Conservation (phyloP, 495 filamentous ascomycete genomes). For the Aspergillus nanangensis region DNA sequence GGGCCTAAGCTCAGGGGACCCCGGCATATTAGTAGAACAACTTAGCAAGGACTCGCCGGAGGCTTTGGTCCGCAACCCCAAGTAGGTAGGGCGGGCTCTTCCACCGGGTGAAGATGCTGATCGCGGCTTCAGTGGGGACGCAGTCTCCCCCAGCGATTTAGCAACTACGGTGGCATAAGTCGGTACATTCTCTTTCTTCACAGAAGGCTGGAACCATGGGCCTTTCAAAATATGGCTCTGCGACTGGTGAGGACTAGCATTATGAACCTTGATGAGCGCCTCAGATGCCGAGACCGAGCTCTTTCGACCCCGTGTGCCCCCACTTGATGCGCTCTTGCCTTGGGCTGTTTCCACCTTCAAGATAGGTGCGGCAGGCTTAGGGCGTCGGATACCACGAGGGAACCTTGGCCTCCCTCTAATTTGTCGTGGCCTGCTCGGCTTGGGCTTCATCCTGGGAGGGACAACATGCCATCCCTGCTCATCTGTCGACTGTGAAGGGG, state of each 20-base stretch:
- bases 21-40: slow-evolving; percentile 20
- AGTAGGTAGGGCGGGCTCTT: slow-evolving; percentile 9
- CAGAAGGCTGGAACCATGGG: background rate
- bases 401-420: slow-evolving; percentile 18
- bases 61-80: slow-evolving; percentile 24
- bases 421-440: slow-evolving; percentile 10
- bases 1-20: slow-evolving; percentile 32
- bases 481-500: slow-evolving; percentile 19
- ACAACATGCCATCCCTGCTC: slow-evolving; percentile 38
- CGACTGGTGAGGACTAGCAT: slow-evolving; percentile 26
- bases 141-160: slow-evolving; percentile 14
- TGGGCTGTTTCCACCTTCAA: slow-evolving; percentile 27
- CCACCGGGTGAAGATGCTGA: slow-evolving; percentile 19
- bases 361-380: slow-evolving; percentile 29
- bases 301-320: slow-evolving; percentile 12
- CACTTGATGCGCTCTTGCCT: slow-evolving; percentile 32
- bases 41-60: slow-evolving; percentile 33
- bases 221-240: slow-evolving; percentile 7
- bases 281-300: slow-evolving; percentile 32
- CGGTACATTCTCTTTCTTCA: slow-evolving; percentile 23
- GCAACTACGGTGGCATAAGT: slow-evolving; percentile 26
- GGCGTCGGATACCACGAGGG: slow-evolving; percentile 26
- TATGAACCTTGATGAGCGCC: slow-evolving; percentile 36
- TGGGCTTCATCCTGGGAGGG: slow-evolving; percentile 12
- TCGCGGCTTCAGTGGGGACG: slow-evolving; percentile 15